Evolutionary conservation across 2,329 filamentous ascomycete species (phyloP), one percentile per base, ranked within the genome.

Genomic region (Calonectria hawksworthii): DNA sequence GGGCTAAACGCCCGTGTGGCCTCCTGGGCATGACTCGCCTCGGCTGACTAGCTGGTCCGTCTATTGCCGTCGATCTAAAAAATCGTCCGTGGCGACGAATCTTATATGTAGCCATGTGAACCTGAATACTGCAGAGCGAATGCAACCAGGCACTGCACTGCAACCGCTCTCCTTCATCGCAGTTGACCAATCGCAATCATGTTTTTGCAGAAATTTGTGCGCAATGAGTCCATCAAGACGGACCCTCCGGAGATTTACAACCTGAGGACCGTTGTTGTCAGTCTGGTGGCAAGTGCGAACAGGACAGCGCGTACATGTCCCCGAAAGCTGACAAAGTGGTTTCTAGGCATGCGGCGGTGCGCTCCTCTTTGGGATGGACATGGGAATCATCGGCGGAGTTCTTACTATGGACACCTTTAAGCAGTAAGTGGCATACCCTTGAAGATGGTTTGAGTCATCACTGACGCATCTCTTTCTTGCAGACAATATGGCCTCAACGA

Each of bases 241-340:
- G 74, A 75, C 4, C 67, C 74, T 18, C 74, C 70, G 14, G 74
- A 75, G 28, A 75, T 74, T 26, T 75, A 75, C 67, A 73, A 73
- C 34, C 51, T 73, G 8, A 65, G 70, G 63, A 73, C 67, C n/a
- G 67, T 75, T 28, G 26, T 73, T 3, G 47, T 74, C 28, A 73
- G 70, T n/a, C 28, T 75, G 44, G 44, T 73, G 26, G 73, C 73
- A 32, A 63, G 73, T 70, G 26, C n/a, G 21, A 9, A 38, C 26
- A 8, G 28, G n/a, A 18, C 14, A 32, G 18, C n/a, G 18, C 9
- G 21, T 18, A 18, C 38, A 38, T 18, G 0, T 8, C 2, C 10
- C 34, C 8, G 36, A 59, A 59, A 13, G 26, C 70, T 61, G 16
- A 59, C 38, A 14, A 50, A 16, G 14, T 14, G 7, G 4, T 23